Conservation (phyloP, 2,329 filamentous ascomycete species). For the Aspergillus sp. region DNA sequence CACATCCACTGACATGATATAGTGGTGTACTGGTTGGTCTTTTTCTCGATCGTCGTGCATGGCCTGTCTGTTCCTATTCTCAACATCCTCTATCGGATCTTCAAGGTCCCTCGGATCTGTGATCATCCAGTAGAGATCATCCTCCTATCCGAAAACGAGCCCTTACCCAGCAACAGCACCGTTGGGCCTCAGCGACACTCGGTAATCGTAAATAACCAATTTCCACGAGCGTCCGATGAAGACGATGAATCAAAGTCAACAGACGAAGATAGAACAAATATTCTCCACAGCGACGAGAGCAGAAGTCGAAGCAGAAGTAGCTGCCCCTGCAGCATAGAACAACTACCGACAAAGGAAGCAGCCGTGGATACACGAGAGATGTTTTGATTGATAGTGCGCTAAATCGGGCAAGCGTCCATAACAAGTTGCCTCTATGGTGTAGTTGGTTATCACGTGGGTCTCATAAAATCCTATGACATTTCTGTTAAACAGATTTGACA, state of each 20-base stretch:
- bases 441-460: no score
- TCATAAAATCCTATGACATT: no score
- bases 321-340: no score
- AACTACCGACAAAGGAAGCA: no score
- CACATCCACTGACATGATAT: neutral
- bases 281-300: no score
- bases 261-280: no score
- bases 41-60: conserved; percentile 37
- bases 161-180: conserved; percentile 30
- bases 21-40: conserved; percentile 44
- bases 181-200: conserved; percentile 22
- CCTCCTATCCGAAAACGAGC: conserved; percentile 30
- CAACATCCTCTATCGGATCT: conserved; percentile 25
- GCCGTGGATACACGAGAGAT: no score
- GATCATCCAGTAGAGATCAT: conserved; percentile 30
- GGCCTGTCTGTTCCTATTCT: conserved; percentile 34
- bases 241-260: neutral
- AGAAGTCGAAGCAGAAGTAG: no score
- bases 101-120: conserved; percentile 23
- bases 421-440: no score
- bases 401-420: no score
- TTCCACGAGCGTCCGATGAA: conserved; percentile 15
- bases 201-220: conserved; percentile 31
- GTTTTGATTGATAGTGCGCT: no score
- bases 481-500: no score